A percentile compares a stretch with the other conserved stretches of the same genome.
Evolutionary conservation across 371 early-diverging fungal species (phyloP).

Genomic region (Zopfochytrium polystomum): DNA sequence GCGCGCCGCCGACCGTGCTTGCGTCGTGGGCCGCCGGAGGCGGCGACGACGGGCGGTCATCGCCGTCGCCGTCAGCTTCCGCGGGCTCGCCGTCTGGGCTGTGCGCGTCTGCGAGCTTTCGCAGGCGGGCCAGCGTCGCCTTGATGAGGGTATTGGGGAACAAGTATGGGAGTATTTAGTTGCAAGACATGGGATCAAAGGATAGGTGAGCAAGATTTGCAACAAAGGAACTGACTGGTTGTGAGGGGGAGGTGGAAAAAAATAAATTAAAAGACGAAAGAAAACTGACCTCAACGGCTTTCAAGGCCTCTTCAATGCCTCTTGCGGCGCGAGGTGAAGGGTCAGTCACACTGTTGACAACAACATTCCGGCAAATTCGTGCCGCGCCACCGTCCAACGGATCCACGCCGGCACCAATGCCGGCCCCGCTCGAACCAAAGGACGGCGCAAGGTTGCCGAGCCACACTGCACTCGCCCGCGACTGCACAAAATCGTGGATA

Average conservation of each 20-base stretch:
- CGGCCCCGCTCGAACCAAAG: no score
- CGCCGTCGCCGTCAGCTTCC: neutral
- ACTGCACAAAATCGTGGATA: slow-evolving; percentile 32
- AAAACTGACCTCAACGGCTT: slow-evolving; percentile 25
- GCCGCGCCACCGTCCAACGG: slow-evolving; percentile 10
- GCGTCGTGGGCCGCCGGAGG: neutral
- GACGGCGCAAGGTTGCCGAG: no score
- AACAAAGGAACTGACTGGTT: no score
- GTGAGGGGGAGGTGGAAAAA: slow-evolving; percentile 1
- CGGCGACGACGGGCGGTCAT: no score
- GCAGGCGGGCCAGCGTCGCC: slow-evolving; percentile 14
- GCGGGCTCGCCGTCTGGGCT: no score
- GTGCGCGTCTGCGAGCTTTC: slow-evolving; percentile 11
- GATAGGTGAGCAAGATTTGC: neutral
- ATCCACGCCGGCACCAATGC: slow-evolving; percentile 12
- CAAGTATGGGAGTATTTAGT: neutral
- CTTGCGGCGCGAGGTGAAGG: slow-evolving; percentile 21
- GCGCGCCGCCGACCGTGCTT: neutral
- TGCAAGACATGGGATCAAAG: neutral
- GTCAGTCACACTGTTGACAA: slow-evolving; percentile 29
- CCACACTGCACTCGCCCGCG: slow-evolving; percentile 25
- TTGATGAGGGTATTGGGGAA: neutral
- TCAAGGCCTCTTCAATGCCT: slow-evolving; percentile 24
- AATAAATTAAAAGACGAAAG: neutral
- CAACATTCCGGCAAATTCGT: slow-evolving; percentile 15